Base-by-base conservation (phyloP, 1,284 basidiomycete genomes). In the Malassezia restricta region DNA sequence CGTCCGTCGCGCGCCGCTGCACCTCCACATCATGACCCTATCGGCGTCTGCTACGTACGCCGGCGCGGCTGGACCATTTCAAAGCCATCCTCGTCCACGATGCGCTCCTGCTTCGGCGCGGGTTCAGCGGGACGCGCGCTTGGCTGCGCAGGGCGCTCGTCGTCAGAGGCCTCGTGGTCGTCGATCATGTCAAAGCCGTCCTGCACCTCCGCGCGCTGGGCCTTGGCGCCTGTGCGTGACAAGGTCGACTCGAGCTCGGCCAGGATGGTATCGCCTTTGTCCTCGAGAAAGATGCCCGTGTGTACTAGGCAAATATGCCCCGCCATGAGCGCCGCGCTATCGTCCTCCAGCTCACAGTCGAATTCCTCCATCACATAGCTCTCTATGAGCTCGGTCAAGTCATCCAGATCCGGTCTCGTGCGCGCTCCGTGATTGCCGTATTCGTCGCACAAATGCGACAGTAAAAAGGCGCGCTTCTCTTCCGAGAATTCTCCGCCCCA, bases 401-500 rank as follows among this genome's bases (percentile, higher is more conserved):
- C 68, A 50, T 71, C 69, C 20, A 62, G 47, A 32, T 70, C 68
- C 9, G 66, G 66, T 35, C 56, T 49, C 31, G 58, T 58, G 3
- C 55, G 41, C 24, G 58, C 32, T 2, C 58, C 59, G 5, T 57
- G 52, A 39, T 62, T 54, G 15, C 63, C 67, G 49, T 64, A 64
- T 30, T 58, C 47, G 40, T 71, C 69, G 46, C 64, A 66, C 33
- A 71, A 51, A 39, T 68, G 58, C 5, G 64, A 66, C 42, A 70
- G 51, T 15, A 71, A 56, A 38, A 62, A 71, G 28, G 66, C 60
- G 42, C 56, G 54, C 47, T 71, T 71, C 47, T 66, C 66, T 35
- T 50, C 49, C 6, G 63, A 65, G 24, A 70, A 67, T 37, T 57
- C 43, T 1, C 69, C 69, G 29, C 69, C 69, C 69, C 69, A 71